phyloP scores from a whole-genome alignment of 1,284 basidiomycete species.

The Rhodotorula sp. region DNA sequence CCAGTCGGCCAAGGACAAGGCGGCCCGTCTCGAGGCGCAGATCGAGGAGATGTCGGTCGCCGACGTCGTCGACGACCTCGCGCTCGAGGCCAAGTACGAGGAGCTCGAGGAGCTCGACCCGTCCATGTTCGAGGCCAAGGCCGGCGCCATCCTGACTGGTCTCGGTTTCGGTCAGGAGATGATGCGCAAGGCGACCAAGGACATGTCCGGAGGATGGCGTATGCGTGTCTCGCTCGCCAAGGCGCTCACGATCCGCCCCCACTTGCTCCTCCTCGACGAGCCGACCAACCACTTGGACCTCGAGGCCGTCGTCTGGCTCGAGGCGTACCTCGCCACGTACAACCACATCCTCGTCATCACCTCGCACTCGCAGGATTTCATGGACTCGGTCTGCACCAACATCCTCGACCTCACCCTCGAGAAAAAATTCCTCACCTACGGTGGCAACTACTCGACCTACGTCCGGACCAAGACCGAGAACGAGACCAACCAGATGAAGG shows the following conservation, averaged over 20 bases:
- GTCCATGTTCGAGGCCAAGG: constrained; percentile 90
- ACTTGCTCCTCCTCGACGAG: constrained; percentile 87
- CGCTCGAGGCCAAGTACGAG: constrained; percentile 86
- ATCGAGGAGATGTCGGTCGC: constrained; percentile 91
- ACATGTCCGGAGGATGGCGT: constrained; percentile 98
- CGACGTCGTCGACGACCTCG: constrained; percentile 84
- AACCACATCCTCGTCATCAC: constrained; percentile 97
- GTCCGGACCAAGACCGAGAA: constrained; percentile 95
- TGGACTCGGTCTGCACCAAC: constrained; percentile 96
- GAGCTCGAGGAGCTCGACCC: constrained; percentile 98
- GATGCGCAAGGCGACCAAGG: constrained; percentile 97
- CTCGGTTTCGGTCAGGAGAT: constrained; percentile 86
- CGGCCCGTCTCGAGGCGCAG: constrained; percentile 88
- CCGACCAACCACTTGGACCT: constrained; percentile 62
- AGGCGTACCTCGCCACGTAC: constrained; percentile 95
- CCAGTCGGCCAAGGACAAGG: constrained; percentile 87
- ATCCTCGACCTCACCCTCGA: constrained; percentile 92
- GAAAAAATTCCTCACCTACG: constrained; percentile 71
- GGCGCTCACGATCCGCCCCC: constrained; percentile 94
- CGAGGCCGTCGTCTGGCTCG: constrained; percentile 97
- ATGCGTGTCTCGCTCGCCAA: constrained; percentile 97
- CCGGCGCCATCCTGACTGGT: constrained; percentile 93
- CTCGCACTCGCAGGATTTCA: constrained; percentile 96
- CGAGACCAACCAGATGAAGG: constrained; percentile 99
- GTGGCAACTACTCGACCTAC: constrained; percentile 95